These are phyloP conservation scores for Monosporascus sp. DNA, from an alignment of 2,329 filamentous ascomycete species.

Conservation along the genomic window DNA sequence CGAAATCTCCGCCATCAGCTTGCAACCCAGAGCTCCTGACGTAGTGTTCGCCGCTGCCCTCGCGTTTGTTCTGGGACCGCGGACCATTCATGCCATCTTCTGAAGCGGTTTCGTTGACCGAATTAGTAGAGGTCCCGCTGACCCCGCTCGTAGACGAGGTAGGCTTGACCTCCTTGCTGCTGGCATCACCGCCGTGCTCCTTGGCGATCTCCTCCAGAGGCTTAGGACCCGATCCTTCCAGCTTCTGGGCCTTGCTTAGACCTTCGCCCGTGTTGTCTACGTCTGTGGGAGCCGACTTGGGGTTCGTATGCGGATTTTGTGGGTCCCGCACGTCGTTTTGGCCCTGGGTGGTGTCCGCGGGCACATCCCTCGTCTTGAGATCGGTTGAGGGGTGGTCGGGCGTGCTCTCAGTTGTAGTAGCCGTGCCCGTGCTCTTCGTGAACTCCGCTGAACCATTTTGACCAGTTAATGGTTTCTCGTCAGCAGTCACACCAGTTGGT, in stretches of 20 bases:
- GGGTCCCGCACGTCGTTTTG: constrained; percentile 39
- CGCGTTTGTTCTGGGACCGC: constrained; percentile 29
- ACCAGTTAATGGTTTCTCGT: constrained; percentile 1
- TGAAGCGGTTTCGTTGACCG: constrained; percentile 13
- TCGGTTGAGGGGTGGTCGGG: constrained; percentile 23
- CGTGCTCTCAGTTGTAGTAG: constrained; percentile 16
- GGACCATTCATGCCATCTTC: constrained; percentile 18
- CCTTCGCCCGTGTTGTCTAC: constrained; percentile 30
- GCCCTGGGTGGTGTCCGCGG: constrained; percentile 20
- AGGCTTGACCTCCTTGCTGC: constrained; percentile 2
- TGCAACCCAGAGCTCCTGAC: constrained; percentile 53
- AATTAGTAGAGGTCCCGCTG: constrained; percentile 20
- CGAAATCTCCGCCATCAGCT: constrained; percentile 64
- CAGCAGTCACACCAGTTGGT: constrained; percentile 2
- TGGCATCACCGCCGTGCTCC: constrained; percentile 25
- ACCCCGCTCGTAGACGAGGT: background rate
- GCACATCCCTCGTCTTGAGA: constrained; percentile 16
- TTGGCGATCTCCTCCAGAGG: constrained; percentile 30
- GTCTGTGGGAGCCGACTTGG: constrained; percentile 30
- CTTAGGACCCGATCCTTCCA: constrained; percentile 39
- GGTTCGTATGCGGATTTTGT: constrained; percentile 29
- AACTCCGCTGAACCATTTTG: constrained; percentile 4
- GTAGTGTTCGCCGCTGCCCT: constrained; percentile 51
- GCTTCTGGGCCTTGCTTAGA: constrained; percentile 28
- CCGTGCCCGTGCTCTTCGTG: constrained; percentile 22